Percentiles rank a stretch among this genome's conserved stretches.
These are phyloP conservation scores for Crithidia fasciculata DNA, from an alignment of 208 protist species.

Conservation along the genomic window DNA sequence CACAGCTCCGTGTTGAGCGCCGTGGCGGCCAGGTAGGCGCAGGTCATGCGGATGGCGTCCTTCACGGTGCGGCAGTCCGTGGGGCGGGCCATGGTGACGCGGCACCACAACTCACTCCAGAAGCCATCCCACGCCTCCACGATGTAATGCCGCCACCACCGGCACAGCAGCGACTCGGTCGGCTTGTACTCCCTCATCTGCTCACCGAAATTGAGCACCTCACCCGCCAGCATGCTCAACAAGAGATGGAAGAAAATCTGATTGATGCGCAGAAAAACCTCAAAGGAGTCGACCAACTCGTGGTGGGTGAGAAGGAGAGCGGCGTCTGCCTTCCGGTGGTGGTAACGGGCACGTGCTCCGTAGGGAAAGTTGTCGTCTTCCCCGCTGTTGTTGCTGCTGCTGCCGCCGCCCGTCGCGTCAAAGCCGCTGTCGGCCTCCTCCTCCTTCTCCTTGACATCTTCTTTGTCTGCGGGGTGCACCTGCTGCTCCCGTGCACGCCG, in stretches of 20 bases:
- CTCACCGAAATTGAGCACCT: conserved; percentile 38
- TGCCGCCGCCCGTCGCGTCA: background rate
- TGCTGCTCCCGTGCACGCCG: conserved; percentile 4
- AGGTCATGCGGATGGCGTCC: conserved; percentile 61
- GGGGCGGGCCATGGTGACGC: conserved; percentile 45
- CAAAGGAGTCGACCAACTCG: conserved; percentile 23
- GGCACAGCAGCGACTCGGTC: conserved; percentile 24
- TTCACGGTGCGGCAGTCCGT: conserved; percentile 49
- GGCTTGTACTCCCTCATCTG: conserved; percentile 48
- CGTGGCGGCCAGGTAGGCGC: conserved; percentile 41
- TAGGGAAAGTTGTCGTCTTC: background rate
- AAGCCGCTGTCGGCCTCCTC: background rate
- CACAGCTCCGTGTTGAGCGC: conserved; percentile 49
- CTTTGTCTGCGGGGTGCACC: background rate
- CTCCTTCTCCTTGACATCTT: conserved; percentile 3
- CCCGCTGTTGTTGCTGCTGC: background rate
- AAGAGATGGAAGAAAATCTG: conserved; percentile 42
- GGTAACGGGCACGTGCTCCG: background rate
- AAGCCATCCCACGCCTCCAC: conserved; percentile 55
- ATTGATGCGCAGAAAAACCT: conserved; percentile 39
- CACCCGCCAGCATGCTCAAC: conserved; percentile 39
- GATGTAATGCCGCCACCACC: conserved; percentile 44
- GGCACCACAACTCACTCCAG: conserved; percentile 46
- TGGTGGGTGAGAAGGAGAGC: conserved; percentile 20
- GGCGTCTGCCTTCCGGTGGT: background rate